These are phyloP conservation scores for Colletotrichum eremochloae DNA, from an alignment of 2,329 filamentous ascomycete species.

Conservation along the genomic window DNA sequence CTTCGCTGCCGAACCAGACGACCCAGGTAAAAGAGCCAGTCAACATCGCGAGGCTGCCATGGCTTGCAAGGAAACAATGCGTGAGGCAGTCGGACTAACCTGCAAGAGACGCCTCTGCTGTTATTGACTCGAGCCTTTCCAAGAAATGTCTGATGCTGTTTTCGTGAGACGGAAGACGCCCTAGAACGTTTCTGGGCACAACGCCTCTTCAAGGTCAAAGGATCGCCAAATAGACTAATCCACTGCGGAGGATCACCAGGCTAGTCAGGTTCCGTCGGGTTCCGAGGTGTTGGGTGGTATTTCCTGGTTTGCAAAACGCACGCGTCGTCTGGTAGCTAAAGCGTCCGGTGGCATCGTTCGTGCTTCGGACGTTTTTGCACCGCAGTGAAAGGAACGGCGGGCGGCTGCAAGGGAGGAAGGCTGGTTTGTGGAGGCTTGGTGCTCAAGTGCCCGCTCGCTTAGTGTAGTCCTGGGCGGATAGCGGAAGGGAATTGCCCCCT, in stretches of 20 bases:
- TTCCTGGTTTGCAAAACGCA: slow-evolving; percentile 11
- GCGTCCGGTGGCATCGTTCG: slow-evolving; percentile 2
- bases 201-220: slow-evolving; percentile 17
- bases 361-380: slow-evolving; percentile 13
- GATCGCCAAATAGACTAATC: slow-evolving; percentile 32
- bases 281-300: slow-evolving; percentile 12
- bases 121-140: slow-evolving; percentile 24
- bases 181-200: slow-evolving; percentile 31
- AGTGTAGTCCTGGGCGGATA: slow-evolving; percentile 16
- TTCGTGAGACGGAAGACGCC: slow-evolving; percentile 20
- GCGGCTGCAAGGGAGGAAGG: slow-evolving; percentile 18
- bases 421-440: slow-evolving; percentile 29
- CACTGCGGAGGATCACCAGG: slow-evolving; percentile 32
- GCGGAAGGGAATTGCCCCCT: slow-evolving; percentile 35
- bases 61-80: slow-evolving; percentile 19
- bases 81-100: neutral
- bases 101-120: neutral
- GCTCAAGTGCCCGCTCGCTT: slow-evolving; percentile 23
- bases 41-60: neutral
- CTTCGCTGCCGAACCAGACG: neutral
- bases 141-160: slow-evolving; percentile 15
- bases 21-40: neutral
- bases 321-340: slow-evolving; percentile 28
- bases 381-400: slow-evolving; percentile 18
- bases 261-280: slow-evolving; percentile 35